A percentile compares a stretch with the other conserved stretches of the same genome.
phyloP scores from a whole-genome alignment of 192 early-diverging fungal species.

The Coemansia sp. region DNA sequence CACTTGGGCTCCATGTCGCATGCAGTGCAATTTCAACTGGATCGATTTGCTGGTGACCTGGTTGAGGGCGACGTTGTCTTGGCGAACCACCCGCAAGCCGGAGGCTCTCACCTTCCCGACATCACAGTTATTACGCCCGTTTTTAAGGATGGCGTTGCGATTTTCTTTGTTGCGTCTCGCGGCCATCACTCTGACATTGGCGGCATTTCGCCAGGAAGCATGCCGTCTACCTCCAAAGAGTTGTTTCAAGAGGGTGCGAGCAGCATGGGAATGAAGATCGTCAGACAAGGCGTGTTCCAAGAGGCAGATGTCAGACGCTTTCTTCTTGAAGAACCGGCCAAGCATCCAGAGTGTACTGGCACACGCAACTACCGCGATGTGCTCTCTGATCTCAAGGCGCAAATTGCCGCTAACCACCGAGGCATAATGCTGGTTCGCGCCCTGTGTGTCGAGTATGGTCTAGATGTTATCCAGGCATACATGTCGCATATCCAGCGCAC shows the following conservation, averaged over 20 bases:
- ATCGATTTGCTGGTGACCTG: slow-evolving; percentile 64
- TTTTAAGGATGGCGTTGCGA: slow-evolving; percentile 67
- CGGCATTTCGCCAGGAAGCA: slow-evolving; percentile 75
- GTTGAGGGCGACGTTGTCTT: slow-evolving; percentile 92
- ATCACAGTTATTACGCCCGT: slow-evolving; percentile 98
- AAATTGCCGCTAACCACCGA: slow-evolving; percentile 95
- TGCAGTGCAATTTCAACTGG: slow-evolving; percentile 90
- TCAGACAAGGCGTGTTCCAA: slow-evolving; percentile 80
- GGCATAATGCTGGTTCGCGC: slow-evolving; percentile 82
- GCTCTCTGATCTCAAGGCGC: slow-evolving; percentile 93
- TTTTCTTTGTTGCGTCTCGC: slow-evolving; percentile 94
- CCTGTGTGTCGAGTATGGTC: slow-evolving; percentile 81
- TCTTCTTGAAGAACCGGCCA: slow-evolving; percentile 78
- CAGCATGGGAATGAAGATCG: slow-evolving; percentile 85
- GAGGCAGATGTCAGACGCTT: slow-evolving; percentile 73
- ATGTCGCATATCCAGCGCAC: slow-evolving; percentile 92
- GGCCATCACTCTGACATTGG: slow-evolving; percentile 97
- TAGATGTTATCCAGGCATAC: slow-evolving; percentile 90
- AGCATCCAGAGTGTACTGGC: slow-evolving; percentile 82
- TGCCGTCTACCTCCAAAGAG: slow-evolving; percentile 93
- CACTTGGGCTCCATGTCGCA: slow-evolving; percentile 94
- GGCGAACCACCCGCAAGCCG: slow-evolving; percentile 94
- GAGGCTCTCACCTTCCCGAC: slow-evolving; percentile 93
- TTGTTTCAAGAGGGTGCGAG: slow-evolving; percentile 96
- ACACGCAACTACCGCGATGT: slow-evolving; percentile 89